These are phyloP conservation scores for Globisporangium abappressorium DNA, from an alignment of 352 stramenopile genomes.

Conservation along the genomic window DNA sequence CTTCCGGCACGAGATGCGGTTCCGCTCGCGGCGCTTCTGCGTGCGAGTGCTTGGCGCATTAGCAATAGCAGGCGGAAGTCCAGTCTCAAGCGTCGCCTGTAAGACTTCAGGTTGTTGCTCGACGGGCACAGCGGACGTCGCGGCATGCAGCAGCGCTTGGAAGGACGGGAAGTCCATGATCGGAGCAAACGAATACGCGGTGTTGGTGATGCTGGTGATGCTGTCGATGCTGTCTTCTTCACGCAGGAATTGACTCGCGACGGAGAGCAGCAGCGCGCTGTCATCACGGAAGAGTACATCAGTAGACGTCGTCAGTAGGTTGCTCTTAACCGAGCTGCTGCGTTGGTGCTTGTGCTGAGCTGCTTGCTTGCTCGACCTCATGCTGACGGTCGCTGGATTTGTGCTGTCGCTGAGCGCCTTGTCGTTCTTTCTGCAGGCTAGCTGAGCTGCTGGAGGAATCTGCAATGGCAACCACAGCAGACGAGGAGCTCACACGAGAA, in stretches of 20 bases:
- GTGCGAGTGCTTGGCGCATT: neutral
- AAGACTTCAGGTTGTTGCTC: neutral
- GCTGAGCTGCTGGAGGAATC: neutral
- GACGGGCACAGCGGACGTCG: neutral
- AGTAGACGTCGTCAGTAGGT: neutral
- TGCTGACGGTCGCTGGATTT: neutral
- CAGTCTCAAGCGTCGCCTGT: neutral
- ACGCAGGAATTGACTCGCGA: neutral
- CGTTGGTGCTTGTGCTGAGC: neutral
- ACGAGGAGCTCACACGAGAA: neutral
- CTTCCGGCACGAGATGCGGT: slow-evolving; percentile 46
- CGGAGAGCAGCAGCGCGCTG: slow-evolving; percentile 13
- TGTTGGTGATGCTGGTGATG: neutral
- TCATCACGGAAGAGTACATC: neutral
- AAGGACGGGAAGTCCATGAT: slow-evolving; percentile 7
- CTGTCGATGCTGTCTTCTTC: neutral
- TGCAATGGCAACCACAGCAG: neutral
- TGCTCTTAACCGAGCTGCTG: too few species aligned
- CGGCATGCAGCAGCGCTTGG: slow-evolving; percentile 8
- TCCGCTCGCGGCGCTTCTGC: slow-evolving; percentile 33
- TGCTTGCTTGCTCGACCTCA: neutral
- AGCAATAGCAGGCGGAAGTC: neutral
- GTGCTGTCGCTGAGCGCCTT: neutral
- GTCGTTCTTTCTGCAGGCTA: neutral
- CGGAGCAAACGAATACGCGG: neutral